phyloP scores from a whole-genome alignment of 495 filamentous ascomycete genomes.

The Talaromyces ruber region DNA sequence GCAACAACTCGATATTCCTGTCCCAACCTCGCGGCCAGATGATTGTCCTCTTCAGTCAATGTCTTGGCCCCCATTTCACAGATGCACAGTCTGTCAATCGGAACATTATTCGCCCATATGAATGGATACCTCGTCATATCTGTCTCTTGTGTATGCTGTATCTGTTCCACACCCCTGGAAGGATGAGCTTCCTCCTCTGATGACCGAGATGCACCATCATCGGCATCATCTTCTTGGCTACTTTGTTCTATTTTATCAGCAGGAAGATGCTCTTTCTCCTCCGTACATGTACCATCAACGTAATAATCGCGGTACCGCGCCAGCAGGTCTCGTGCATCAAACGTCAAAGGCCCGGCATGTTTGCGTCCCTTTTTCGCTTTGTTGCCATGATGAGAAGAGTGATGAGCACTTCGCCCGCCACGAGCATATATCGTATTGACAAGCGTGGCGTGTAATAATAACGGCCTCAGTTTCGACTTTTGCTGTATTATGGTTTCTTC shows the following conservation, averaged over 20 bases:
- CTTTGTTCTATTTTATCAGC: neutral
- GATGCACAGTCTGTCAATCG: conserved; percentile 55
- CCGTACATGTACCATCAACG: conserved; percentile 18
- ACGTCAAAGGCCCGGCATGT: conserved; percentile 10
- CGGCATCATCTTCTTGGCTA: neutral
- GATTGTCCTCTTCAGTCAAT: conserved; percentile 24
- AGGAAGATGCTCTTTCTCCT: neutral
- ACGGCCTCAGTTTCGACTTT: conserved; percentile 36
- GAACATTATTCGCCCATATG: conserved; percentile 55
- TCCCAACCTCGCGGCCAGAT: conserved; percentile 25
- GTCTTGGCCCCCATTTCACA: conserved; percentile 74
- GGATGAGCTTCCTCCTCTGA: conserved; percentile 4
- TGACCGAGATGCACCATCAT: neutral
- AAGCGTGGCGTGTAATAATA: conserved; percentile 78
- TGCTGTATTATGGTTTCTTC: neutral
- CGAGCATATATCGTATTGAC: conserved; percentile 77
- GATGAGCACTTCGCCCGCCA: conserved; percentile 9
- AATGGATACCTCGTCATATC: conserved; percentile 16
- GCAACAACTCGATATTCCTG: conserved; percentile 36
- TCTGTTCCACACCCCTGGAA: neutral
- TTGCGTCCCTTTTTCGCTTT: neutral
- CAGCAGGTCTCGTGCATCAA: conserved; percentile 30
- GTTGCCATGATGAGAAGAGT: neutral
- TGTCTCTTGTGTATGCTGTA: neutral
- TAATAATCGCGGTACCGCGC: conserved; percentile 25